These are phyloP conservation scores for Cercis canadensis DNA, from an alignment of 306 rosid genomes.

Conservation along the genomic window DNA sequence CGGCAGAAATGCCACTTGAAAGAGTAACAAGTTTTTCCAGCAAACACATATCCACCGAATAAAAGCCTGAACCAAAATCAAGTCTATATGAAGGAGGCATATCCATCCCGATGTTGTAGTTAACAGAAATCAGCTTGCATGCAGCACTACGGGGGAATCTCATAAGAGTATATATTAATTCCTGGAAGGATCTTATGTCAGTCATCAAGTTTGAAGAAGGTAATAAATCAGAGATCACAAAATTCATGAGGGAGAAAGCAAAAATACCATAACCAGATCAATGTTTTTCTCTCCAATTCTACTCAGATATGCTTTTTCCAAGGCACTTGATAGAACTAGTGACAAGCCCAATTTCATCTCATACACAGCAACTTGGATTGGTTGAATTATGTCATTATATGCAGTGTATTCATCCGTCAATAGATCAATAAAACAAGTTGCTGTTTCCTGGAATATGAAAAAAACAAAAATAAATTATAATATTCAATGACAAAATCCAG, in stretches of 20 bases:
- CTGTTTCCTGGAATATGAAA: constrained; percentile 61
- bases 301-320: constrained; percentile 45
- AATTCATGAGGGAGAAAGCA: constrained; percentile 9
- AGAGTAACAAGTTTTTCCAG: constrained; percentile 54
- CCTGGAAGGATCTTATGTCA: constrained; percentile 61
- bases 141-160: constrained; percentile 74
- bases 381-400: constrained; percentile 77
- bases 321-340: constrained; percentile 56
- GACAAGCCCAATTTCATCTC: constrained; percentile 91
- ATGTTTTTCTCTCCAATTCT: constrained; percentile 47
- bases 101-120: constrained; percentile 35
- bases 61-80: constrained; percentile 48
- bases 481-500: not conserved
- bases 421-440: constrained; percentile 68
- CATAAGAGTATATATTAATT: constrained; percentile 65
- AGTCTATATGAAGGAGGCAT: constrained; percentile 50
- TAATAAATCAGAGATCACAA: constrained; percentile 26
- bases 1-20: constrained; percentile 50
- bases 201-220: constrained; percentile 15
- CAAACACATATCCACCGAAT: constrained; percentile 51
- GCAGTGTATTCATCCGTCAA: constrained; percentile 55
- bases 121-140: constrained; percentile 49
- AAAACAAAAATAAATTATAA: constrained; percentile 4
- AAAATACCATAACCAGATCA: constrained; percentile 58
- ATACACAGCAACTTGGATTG: constrained; percentile 87